phyloP scores from a whole-genome alignment of 1,139 yeast genomes.

The Kurtzmaniella quercitrusa region DNA sequence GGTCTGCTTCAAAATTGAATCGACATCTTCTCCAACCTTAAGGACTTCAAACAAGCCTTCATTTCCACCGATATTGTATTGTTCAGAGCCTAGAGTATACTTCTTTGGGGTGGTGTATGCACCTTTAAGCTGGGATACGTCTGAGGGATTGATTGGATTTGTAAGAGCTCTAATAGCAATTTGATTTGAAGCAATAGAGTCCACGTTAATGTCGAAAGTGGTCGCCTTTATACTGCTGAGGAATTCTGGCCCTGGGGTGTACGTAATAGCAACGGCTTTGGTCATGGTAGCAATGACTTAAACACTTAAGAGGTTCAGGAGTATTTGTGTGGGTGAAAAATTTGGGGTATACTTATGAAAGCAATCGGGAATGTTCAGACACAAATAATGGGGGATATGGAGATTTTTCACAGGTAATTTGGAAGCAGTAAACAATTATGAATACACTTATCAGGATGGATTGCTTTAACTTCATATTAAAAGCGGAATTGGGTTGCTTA shows the following conservation, averaged over 20 bases:
- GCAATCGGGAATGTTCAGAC: not conserved
- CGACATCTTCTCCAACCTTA: conserved; percentile 19
- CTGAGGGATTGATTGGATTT: conserved; percentile 89
- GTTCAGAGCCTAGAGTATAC: conserved; percentile 41
- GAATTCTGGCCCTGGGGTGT: conserved; percentile 12
- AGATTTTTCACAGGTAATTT: not conserved
- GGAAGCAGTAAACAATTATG: too few relatives aligned
- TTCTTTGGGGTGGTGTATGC: conserved; percentile 79
- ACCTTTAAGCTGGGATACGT: conserved; percentile 87
- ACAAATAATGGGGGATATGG: not conserved
- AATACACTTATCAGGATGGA: too few relatives aligned
- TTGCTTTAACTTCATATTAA: too few relatives aligned
- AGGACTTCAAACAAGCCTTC: conserved; percentile 30
- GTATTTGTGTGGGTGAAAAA: not conserved
- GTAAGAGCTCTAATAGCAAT: conserved; percentile 60
- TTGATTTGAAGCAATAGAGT: conserved; percentile 31
- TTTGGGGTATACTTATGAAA: not conserved
- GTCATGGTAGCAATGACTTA: conserved; percentile 5
- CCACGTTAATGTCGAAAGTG: conserved; percentile 29
- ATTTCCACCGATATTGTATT: conserved; percentile 74
- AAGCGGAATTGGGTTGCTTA: too few relatives aligned
- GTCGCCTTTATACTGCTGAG: conserved; percentile 11
- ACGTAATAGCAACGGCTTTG: conserved; percentile 23
- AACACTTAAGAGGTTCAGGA: not conserved
- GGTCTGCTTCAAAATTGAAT: not conserved